Evolutionary conservation across 1,284 basidiomycete species (phyloP).

Genomic region (Mycena citricolor): DNA sequence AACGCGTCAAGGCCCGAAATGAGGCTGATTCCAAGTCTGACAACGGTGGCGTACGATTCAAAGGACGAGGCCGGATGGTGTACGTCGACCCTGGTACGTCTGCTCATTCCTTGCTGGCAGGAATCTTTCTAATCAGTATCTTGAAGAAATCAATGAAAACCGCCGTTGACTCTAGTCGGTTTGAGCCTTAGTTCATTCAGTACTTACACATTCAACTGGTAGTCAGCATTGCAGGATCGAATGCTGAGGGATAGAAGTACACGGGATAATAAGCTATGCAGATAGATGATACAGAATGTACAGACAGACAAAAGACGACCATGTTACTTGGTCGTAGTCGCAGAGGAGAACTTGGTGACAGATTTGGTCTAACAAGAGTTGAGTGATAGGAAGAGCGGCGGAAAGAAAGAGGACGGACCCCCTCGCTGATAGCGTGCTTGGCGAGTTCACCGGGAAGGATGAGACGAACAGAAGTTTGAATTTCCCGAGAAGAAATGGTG

Average conservation of each 20-base stretch:
- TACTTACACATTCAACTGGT: no score
- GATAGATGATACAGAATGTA: no score
- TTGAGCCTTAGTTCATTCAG: no score
- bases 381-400: neutral
- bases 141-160: no score
- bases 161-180: no score
- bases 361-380: conserved; percentile 8
- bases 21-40: conserved; percentile 36
- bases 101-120: neutral
- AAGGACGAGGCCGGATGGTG: conserved; percentile 72
- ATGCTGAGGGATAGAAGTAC: no score
- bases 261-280: no score
- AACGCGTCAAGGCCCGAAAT: conserved; percentile 44
- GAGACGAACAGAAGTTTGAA: conserved; percentile 87
- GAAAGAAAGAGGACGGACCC: conserved; percentile 25
- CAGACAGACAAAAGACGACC: no score
- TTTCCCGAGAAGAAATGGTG: conserved; percentile 91
- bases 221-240: no score
- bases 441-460: conserved; percentile 87
- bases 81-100: conserved; percentile 54
- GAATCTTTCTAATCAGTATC: neutral
- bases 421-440: conserved; percentile 80
- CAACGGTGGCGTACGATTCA: conserved; percentile 57
- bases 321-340: conserved; percentile 9
- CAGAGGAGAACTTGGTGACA: conserved; percentile 15